Evolutionary conservation across 2,329 filamentous ascomycete genomes (phyloP).

Genomic region (Daldinia eschscholtzii): DNA sequence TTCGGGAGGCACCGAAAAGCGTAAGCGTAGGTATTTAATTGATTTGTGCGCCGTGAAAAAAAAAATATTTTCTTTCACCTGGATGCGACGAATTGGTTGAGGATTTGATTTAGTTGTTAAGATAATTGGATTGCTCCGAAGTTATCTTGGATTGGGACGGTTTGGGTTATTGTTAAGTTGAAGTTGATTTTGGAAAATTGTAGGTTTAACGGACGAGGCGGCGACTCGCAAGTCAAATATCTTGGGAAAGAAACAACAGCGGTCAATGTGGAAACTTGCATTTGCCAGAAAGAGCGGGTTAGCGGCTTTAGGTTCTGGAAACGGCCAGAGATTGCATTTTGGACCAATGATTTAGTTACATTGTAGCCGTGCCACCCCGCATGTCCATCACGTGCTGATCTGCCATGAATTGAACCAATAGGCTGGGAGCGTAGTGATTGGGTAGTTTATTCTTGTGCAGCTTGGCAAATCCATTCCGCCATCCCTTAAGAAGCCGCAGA

Average conservation of each 20-base stretch:
- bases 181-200: conserved; percentile 16
- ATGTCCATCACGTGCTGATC: conserved; percentile 41
- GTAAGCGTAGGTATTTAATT: conserved; percentile 2
- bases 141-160: not conserved
- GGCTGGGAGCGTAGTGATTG: conserved; percentile 36
- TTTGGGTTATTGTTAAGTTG: conserved; percentile 7
- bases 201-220: conserved; percentile 23
- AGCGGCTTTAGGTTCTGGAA: conserved; percentile 36
- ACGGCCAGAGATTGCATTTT: conserved; percentile 32
- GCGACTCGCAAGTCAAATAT: conserved; percentile 28
- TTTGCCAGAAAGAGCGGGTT: conserved; percentile 22
- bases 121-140: conserved; percentile 6
- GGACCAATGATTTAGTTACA: conserved; percentile 22
- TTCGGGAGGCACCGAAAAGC: conserved; percentile 16
- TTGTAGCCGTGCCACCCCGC: conserved; percentile 35
- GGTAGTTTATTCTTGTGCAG: conserved; percentile 24
- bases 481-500: conserved; percentile 19
- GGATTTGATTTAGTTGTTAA: not conserved
- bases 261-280: conserved; percentile 30
- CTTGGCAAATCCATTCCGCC: conserved; percentile 14
- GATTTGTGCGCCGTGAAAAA: conserved; percentile 2
- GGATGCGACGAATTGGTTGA: not conserved
- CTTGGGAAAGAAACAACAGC: conserved; percentile 28
- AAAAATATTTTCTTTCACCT: not conserved
- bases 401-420: conserved; percentile 38